These are phyloP conservation scores for Ceratocystis alfenasii DNA, from an alignment of 2,329 filamentous ascomycete species.

Conservation along the genomic window DNA sequence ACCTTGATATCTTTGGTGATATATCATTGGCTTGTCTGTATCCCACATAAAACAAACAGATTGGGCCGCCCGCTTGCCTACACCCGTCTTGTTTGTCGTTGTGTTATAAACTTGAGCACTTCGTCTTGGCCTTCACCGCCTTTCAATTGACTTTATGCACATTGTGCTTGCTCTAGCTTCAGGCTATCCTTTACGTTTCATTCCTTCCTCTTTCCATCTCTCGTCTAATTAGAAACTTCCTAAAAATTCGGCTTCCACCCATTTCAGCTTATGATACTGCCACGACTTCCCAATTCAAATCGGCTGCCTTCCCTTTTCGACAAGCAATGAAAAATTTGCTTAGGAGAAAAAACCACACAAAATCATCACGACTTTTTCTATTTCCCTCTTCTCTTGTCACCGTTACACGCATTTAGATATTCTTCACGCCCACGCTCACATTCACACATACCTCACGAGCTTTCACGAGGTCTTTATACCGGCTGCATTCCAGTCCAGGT, in stretches of 20 bases:
- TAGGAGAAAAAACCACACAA: neutral
- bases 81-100: neutral
- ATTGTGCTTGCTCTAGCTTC: neutral
- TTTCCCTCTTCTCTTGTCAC: neutral
- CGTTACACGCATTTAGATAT: neutral
- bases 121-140: neutral
- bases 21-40: neutral
- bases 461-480: neutral
- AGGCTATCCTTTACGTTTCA: neutral
- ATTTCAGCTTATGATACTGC: neutral
- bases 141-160: neutral
- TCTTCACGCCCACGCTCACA: neutral
- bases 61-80: neutral
- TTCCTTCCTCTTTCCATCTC: neutral
- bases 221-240: neutral
- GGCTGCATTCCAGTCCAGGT: neutral
- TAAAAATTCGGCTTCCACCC: neutral
- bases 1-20: neutral
- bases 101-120: neutral
- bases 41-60: neutral
- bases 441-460: neutral
- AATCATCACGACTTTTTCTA: neutral
- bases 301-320: neutral
- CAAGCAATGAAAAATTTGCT: neutral
- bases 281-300: neutral